phyloP scores from a whole-genome alignment of 768 basidiomycete species.

The Kwoniella mangroviensis region DNA sequence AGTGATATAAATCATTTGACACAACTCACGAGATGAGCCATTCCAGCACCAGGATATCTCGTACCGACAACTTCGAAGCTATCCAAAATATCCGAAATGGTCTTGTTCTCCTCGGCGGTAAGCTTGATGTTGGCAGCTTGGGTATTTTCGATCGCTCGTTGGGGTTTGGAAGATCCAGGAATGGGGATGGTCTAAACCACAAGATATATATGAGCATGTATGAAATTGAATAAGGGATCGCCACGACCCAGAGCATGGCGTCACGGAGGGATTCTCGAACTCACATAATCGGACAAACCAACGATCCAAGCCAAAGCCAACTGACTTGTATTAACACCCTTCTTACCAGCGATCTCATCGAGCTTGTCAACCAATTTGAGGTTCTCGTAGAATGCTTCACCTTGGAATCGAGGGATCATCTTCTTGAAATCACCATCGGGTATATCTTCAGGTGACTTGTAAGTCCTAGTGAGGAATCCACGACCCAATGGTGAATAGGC shows the following conservation, averaged over 20 bases:
- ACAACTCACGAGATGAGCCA: constrained; percentile 21
- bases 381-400: constrained; percentile 62
- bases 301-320: constrained; percentile 60
- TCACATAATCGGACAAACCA: constrained; percentile 46
- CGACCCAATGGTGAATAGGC: constrained; percentile 66
- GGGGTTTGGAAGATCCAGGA: constrained; percentile 61
- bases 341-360: constrained; percentile 60
- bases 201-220: no score
- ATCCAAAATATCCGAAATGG: constrained; percentile 58
- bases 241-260: no score
- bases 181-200: constrained; percentile 61
- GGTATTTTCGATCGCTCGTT: constrained; percentile 62
- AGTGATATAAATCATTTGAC: no score
- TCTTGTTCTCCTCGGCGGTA: constrained; percentile 59
- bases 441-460: constrained; percentile 55
- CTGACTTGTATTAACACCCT: constrained; percentile 60
- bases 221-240: not conserved
- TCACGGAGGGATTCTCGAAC: constrained; percentile 6
- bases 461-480: constrained; percentile 56
- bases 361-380: constrained; percentile 61
- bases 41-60: constrained; percentile 32
- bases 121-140: constrained; percentile 61
- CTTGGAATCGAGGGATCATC: constrained; percentile 61
- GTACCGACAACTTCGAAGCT: constrained; percentile 41
- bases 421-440: constrained; percentile 61